Conservation (phyloP, 2,329 filamentous ascomycete species). For the Stagonosporopsis tanaceti region DNA sequence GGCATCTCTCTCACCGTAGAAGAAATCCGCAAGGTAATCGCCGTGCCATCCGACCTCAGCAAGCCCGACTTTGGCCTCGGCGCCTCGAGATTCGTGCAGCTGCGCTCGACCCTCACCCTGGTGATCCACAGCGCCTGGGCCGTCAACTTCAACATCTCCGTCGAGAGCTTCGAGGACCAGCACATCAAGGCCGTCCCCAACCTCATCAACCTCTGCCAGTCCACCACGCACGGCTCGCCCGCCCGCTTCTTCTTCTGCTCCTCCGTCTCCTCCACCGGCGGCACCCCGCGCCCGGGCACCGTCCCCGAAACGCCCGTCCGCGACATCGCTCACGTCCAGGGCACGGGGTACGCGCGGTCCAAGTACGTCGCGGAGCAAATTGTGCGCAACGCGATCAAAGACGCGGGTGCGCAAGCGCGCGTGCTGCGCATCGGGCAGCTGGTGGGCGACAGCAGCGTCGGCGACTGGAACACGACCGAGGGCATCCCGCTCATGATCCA, state of each 20-base stretch:
- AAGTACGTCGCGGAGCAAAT: conserved; percentile 61
- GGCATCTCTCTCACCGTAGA: conserved; percentile 45
- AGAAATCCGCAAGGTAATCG: conserved; percentile 41
- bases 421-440: conserved; percentile 58
- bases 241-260: conserved; percentile 57
- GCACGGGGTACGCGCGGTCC: conserved; percentile 61
- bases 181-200: conserved; percentile 56
- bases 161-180: conserved; percentile 59
- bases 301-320: conserved; percentile 50
- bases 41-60: conserved; percentile 54
- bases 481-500: conserved; percentile 61
- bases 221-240: conserved; percentile 41
- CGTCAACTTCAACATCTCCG: conserved; percentile 65
- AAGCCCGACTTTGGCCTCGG: conserved; percentile 53
- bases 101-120: conserved; percentile 43
- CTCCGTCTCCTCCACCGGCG: conserved; percentile 54
- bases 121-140: conserved; percentile 64
- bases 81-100: conserved; percentile 20
- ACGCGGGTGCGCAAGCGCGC: conserved; percentile 31
- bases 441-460: conserved; percentile 56
- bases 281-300: conserved; percentile 48
- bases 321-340: conserved; percentile 53
- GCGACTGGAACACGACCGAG: conserved; percentile 60
- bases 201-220: conserved; percentile 52
- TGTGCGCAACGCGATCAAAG: conserved; percentile 33